Percentiles rank a stretch among this genome's conserved stretches.
Conservation (phyloP, 140 eudicot species). For the Anethum foeniculum region DNA sequence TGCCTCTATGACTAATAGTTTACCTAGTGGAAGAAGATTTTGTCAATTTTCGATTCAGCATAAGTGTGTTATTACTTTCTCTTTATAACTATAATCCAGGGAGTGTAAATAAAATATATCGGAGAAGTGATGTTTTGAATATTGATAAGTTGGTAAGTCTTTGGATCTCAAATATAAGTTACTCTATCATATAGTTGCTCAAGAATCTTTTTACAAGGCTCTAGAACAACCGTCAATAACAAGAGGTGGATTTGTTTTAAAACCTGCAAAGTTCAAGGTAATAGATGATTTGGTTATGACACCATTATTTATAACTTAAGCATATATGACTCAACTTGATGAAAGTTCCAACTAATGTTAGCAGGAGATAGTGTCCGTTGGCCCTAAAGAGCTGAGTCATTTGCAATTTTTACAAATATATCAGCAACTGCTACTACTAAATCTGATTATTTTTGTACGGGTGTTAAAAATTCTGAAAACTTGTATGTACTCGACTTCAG, state of each 20-base stretch:
- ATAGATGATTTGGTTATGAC: constrained; percentile 27
- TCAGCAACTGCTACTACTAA: no score
- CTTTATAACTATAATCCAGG: background rate
- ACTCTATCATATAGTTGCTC: constrained; percentile 18
- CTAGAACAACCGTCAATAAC: constrained; percentile 13
- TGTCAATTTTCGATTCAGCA: constrained; percentile 32
- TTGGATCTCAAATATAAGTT: no score
- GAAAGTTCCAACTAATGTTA: constrained; percentile 22
- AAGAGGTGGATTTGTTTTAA: background rate
- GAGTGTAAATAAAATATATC: background rate
- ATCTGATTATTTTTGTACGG: no score
- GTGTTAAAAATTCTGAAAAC: no score
- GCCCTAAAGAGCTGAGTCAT: constrained; percentile 24
- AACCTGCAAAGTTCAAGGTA: constrained; percentile 19
- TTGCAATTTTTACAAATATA: background rate
- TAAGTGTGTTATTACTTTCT: constrained; percentile 8
- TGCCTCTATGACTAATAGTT: no score
- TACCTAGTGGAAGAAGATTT: constrained; percentile 28
- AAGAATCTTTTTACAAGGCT: constrained; percentile 16
- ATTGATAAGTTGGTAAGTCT: background rate
- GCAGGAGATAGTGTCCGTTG: constrained; percentile 20
- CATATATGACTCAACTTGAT: constrained; percentile 21
- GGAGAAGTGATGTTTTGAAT: background rate
- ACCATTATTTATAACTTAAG: constrained; percentile 15
- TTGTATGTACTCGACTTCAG: no score